Evolutionary conservation across 2,329 filamentous ascomycete species (phyloP).

Genomic region (Talaromyces funiculosus): DNA sequence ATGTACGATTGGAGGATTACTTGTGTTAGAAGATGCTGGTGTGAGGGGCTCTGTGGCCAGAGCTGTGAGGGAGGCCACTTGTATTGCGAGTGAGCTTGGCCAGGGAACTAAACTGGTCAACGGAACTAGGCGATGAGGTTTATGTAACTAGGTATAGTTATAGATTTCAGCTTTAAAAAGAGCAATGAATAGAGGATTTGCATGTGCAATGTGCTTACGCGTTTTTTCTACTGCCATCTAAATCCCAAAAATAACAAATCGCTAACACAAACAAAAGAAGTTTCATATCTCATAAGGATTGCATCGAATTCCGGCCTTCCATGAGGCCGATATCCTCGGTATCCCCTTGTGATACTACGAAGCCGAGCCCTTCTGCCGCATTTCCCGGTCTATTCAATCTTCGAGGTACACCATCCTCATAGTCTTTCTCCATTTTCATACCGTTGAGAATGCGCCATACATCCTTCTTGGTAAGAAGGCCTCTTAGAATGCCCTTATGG

Average conservation of each 20-base stretch:
- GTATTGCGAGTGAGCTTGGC: constrained; percentile 51
- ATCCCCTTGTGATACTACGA: constrained; percentile 17
- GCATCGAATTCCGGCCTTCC: constrained; percentile 22
- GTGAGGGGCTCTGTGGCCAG: constrained; percentile 51
- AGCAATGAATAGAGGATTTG: neutral
- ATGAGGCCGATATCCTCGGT: constrained; percentile 29
- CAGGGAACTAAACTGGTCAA: constrained; percentile 50
- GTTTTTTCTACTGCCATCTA: constrained; percentile 1
- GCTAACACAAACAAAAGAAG: neutral
- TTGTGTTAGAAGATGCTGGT: constrained; percentile 55
- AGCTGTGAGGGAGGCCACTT: constrained; percentile 56
- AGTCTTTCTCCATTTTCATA: constrained; percentile 51
- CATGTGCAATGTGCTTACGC: neutral
- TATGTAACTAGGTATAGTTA: neutral
- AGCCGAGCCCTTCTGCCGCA: too few relatives aligned
- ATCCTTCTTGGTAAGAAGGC: constrained; percentile 93
- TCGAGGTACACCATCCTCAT: constrained; percentile 24
- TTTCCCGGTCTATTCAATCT: constrained; percentile 27
- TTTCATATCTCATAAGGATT: constrained; percentile 21
- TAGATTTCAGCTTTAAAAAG: neutral
- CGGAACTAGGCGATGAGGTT: constrained; percentile 29
- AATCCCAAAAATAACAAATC: neutral
- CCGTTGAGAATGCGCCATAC: constrained; percentile 89
- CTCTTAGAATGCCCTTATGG: constrained; percentile 73
- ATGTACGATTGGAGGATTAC: constrained; percentile 57